Evolutionary conservation across 2,329 filamentous ascomycete genomes (phyloP), one percentile per base, ranked within the genome.

Genomic region (Fusarium globosum): DNA sequence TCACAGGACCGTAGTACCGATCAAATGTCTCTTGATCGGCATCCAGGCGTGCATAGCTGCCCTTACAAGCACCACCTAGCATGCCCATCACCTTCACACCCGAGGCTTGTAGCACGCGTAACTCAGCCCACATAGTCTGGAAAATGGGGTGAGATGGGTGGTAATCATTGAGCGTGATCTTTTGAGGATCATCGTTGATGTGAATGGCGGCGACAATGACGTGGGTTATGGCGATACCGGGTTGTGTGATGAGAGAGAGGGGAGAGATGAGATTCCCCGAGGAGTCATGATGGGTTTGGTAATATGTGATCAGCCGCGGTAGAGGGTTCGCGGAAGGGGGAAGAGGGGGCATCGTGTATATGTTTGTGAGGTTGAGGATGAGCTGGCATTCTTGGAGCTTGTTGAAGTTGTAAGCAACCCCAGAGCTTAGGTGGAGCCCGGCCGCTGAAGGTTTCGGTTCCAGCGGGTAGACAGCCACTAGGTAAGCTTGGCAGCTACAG

Each of bases 171-270:
- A 97, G 88, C 0, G 91, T 94, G 76, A 96, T 88, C 66, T 90
- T 86, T 14, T 86, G 86, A 2, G 93, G 90, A 26, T 84, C 82
- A 11, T 88, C 86, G 81, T 96, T 95, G 76, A 98, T 85, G 82
- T 98, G 95, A 68, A 98, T 90, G 18, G 95, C 95, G 11, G 94
- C 94, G 55, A 98, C 84, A 76, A 97, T 95, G 68, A 97, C 87
- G 83, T 98, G 95, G 1, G 95, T 97, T 33, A 88, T 80, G 42
- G 85, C 81, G 70, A 89, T 86, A 63, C 81, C 80, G 10, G 85
- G 78, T 52, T 86, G 81, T 21, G 81, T 84, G 73, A 90, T 79
- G 62, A 90, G 82, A 2, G 87, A 87, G 6, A 89, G 83, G 68
- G 89, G 82, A 8, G 88, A 89, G 71, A 90, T 85, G 68, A 85